Percentiles rank a stretch among this genome's conserved stretches.
Conservation (phyloP, 2,329 filamentous ascomycete species). For the Fusarium coicis region DNA sequence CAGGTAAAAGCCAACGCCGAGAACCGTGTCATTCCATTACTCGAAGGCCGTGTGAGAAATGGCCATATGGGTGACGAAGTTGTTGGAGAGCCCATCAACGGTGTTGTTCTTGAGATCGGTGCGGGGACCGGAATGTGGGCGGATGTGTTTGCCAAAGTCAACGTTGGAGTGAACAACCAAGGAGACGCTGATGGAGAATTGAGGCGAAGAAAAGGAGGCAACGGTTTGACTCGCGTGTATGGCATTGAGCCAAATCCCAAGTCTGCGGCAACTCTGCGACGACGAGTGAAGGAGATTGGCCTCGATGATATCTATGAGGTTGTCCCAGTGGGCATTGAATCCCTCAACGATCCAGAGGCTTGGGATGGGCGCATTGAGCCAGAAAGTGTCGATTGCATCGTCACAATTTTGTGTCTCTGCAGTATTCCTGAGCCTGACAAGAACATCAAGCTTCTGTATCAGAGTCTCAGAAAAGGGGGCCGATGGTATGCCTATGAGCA, state of each 20-base stretch:
- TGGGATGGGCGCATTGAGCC: conserved; percentile 60
- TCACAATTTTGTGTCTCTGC: conserved; percentile 71
- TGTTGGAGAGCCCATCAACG: conserved; percentile 54
- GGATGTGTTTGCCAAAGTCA: conserved; percentile 57
- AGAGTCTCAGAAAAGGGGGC: conserved; percentile 69
- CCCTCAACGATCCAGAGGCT: conserved; percentile 55
- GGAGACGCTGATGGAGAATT: conserved; percentile 31
- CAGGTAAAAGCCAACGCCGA: conserved; percentile 56
- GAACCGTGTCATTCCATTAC: conserved; percentile 61
- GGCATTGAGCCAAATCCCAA: conserved; percentile 72
- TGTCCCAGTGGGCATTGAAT: conserved; percentile 71
- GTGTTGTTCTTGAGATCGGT: conserved; percentile 70
- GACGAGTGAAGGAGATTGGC: conserved; percentile 61
- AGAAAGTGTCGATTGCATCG: conserved; percentile 67
- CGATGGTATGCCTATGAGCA: conserved; percentile 73
- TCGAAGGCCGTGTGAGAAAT: conserved; percentile 59
- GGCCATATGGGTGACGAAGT: conserved; percentile 51
- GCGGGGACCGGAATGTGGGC: conserved; percentile 71
- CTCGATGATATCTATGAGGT: conserved; percentile 69
- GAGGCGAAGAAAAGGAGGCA: conserved; percentile 21
- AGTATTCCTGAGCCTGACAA: conserved; percentile 69
- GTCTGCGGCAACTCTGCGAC: conserved; percentile 60
- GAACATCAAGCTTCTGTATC: conserved; percentile 66
- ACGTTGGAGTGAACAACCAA: conserved; percentile 14
- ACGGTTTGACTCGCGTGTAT: conserved; percentile 61